Conservation (phyloP, 2,329 filamentous ascomycete species). For the Fusarium sp. region DNA sequence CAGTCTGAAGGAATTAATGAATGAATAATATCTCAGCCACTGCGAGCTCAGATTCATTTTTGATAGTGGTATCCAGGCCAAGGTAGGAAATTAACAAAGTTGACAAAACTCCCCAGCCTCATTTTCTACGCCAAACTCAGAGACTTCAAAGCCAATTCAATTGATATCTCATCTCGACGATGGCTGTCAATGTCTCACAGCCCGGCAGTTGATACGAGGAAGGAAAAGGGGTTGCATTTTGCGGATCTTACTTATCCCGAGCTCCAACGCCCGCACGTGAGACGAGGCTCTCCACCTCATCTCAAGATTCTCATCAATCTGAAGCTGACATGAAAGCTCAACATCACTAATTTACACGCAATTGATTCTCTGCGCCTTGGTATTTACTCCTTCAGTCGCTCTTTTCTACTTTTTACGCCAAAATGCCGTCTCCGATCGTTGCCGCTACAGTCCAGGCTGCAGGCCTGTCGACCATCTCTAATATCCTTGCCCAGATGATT, state of each 20-base stretch:
- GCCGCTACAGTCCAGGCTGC: constrained; percentile 64
- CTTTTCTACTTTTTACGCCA: constrained; percentile 3
- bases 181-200: neutral
- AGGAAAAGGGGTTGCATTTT: constrained; percentile 6
- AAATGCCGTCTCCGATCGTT: constrained; percentile 61
- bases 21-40: too few species aligned
- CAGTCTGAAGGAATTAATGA: neutral
- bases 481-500: constrained; percentile 64
- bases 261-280: constrained; percentile 13
- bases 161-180: neutral
- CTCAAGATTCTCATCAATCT: constrained; percentile 7
- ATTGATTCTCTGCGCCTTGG: neutral
- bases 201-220: neutral
- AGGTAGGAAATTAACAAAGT: neutral
- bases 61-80: neutral
- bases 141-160: rapidly evolving
- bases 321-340: constrained; percentile 3
- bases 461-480: constrained; percentile 61
- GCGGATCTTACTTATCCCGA: constrained; percentile 32
- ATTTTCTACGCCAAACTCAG: neutral
- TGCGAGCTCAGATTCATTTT: too few species aligned
- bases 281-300: constrained; percentile 22
- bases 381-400: neutral
- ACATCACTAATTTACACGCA: neutral
- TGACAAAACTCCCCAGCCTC: too few species aligned